Percentiles rank a stretch among this genome's conserved stretches.
Conservation (phyloP, 495 filamentous ascomycete genomes). For the Tuber borchii region DNA sequence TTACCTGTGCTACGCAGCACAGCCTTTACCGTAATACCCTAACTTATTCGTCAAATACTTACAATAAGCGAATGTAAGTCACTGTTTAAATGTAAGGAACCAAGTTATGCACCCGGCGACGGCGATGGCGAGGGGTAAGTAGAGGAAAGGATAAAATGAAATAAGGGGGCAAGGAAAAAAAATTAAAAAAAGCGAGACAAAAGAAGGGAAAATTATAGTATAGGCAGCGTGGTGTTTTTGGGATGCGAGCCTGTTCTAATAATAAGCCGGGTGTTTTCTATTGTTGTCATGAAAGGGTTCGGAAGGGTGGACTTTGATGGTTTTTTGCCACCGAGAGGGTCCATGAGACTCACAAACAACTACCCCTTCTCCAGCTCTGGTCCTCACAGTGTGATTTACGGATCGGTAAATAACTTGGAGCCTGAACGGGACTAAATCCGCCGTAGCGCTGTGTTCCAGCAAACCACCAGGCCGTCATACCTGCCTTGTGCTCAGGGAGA, state of each 20-base stretch:
- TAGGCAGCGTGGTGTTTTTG: background rate
- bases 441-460: background rate
- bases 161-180: background rate
- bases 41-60: background rate
- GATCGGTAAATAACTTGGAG: background rate
- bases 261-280: background rate
- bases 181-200: background rate
- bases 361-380: background rate
- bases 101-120: background rate
- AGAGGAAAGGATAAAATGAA: background rate
- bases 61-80: background rate
- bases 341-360: background rate
- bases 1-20: background rate
- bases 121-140: background rate
- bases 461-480: background rate
- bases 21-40: background rate
- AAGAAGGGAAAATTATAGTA: background rate
- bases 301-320: background rate
- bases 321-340: background rate
- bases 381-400: background rate
- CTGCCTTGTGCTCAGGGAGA: background rate
- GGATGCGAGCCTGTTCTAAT: background rate
- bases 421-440: background rate
- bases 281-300: too few relatives aligned
- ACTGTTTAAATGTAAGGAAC: too few relatives aligned